Evolutionary conservation across 345 rosid species (phyloP).

Genomic region (Carallia brachiata): DNA sequence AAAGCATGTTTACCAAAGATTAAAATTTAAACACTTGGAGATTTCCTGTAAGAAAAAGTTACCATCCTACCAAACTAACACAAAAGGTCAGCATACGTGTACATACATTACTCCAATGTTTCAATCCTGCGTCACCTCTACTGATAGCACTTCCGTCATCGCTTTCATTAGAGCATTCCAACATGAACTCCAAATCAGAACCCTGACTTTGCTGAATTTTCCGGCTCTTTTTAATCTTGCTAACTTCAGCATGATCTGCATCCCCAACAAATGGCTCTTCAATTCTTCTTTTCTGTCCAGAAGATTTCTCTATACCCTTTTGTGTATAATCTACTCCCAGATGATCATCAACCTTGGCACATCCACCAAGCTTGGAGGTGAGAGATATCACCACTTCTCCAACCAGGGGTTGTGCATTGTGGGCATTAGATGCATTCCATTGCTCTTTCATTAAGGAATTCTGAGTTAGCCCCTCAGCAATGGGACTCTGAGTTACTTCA

Average conservation of each 20-base stretch:
- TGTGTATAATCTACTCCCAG: conserved; percentile 14
- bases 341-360: conserved; percentile 16
- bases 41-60: neutral
- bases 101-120: conserved; percentile 66
- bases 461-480: conserved; percentile 23
- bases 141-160: conserved; percentile 23
- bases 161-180: conserved; percentile 36
- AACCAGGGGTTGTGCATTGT: conserved; percentile 22
- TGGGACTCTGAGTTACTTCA: conserved; percentile 31
- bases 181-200: conserved; percentile 22
- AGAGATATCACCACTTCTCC: conserved; percentile 21
- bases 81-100: conserved; percentile 15
- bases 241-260: conserved; percentile 26
- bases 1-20: neutral
- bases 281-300: conserved; percentile 53
- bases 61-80: neutral
- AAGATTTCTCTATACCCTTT: conserved; percentile 33
- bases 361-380: conserved; percentile 20
- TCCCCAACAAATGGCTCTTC: conserved; percentile 31
- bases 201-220: conserved; percentile 27
- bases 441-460: conserved; percentile 25
- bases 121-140: conserved; percentile 29
- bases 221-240: conserved; percentile 32
- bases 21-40: neutral
- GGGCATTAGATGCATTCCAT: conserved; percentile 18